These are phyloP conservation scores for Pythium sukuiense DNA, from an alignment of 352 stramenopile species.

Conservation along the genomic window DNA sequence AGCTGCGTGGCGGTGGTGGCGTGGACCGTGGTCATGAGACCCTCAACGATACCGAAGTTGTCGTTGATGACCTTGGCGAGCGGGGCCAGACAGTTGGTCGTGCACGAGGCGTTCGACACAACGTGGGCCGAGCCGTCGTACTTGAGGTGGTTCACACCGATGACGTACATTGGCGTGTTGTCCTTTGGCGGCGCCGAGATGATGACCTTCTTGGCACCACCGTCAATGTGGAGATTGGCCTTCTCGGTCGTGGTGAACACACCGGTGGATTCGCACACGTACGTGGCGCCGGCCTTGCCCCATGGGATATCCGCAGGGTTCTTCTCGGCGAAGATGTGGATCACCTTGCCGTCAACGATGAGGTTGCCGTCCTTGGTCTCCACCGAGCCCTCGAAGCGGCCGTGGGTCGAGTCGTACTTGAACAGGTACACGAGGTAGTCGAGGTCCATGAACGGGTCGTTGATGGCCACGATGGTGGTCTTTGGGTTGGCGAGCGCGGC, in stretches of 20 bases:
- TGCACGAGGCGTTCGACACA: slow-evolving; percentile 82
- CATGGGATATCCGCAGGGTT: slow-evolving; percentile 79
- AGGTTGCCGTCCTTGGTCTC: slow-evolving; percentile 85
- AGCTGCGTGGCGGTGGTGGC: slow-evolving; percentile 87
- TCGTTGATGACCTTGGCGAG: slow-evolving; percentile 60
- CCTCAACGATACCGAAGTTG: slow-evolving; percentile 60
- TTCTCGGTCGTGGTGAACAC: slow-evolving; percentile 93
- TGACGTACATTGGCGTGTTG: slow-evolving; percentile 95
- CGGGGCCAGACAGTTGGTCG: slow-evolving; percentile 70
- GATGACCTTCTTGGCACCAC: slow-evolving; percentile 96
- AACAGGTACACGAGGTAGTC: slow-evolving; percentile 91
- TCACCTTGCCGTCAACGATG: slow-evolving; percentile 45
- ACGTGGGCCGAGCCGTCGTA: slow-evolving; percentile 86
- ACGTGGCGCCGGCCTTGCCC: slow-evolving; percentile 81
- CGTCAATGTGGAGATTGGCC: slow-evolving; percentile 82
- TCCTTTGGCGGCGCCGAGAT: slow-evolving; percentile 95
- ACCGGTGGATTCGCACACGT: slow-evolving; percentile 96
- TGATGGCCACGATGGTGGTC: slow-evolving; percentile 52
- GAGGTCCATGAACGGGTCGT: slow-evolving; percentile 63
- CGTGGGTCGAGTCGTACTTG: slow-evolving; percentile 97
- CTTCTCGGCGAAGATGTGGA: slow-evolving; percentile 40
- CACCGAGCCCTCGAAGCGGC: slow-evolving; percentile 87
- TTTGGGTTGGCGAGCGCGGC: slow-evolving; percentile 54
- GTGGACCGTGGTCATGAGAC: slow-evolving; percentile 53
- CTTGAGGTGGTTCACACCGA: slow-evolving; percentile 93